Evolutionary conservation across 129 eudicot species (phyloP).

Genomic region (Chrysanthemum seticuspe): DNA sequence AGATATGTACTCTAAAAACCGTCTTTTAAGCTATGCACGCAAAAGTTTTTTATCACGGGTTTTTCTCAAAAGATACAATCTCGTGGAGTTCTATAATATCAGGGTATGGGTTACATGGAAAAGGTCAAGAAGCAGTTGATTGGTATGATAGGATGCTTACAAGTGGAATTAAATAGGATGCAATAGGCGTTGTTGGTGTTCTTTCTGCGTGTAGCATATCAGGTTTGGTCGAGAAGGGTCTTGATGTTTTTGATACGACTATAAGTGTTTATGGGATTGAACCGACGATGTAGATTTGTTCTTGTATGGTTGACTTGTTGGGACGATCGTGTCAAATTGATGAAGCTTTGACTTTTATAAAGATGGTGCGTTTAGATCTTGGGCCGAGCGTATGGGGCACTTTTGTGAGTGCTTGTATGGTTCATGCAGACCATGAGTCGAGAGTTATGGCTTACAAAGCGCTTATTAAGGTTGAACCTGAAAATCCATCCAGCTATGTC

Average conservation of each 20-base stretch:
- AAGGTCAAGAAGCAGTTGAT: slow-evolving; percentile 45
- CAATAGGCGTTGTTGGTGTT: not conserved
- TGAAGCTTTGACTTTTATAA: slow-evolving; percentile 52
- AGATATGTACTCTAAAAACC: slow-evolving; percentile 62
- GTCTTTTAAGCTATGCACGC: slow-evolving; percentile 48
- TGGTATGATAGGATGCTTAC: slow-evolving; percentile 55
- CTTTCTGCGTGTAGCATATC: slow-evolving; percentile 17
- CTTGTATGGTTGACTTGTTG: slow-evolving; percentile 72
- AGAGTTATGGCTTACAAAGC: slow-evolving; percentile 45
- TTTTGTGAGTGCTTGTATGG: slow-evolving; percentile 41
- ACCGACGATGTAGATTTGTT: slow-evolving; percentile 60
- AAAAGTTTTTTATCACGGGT: slow-evolving; percentile 44
- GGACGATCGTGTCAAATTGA: slow-evolving; percentile 46
- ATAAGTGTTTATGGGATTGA: slow-evolving; percentile 26
- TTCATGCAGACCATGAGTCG: slow-evolving; percentile 40
- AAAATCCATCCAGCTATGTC: slow-evolving; percentile 55
- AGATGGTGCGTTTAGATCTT: slow-evolving; percentile 45
- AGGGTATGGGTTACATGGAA: slow-evolving; percentile 67
- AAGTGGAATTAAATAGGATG: slow-evolving; percentile 46
- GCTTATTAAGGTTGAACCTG: slow-evolving; percentile 53
- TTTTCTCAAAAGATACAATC: slow-evolving; percentile 40
- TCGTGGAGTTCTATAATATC: slow-evolving; percentile 66
- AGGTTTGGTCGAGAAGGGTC: slow-evolving; percentile 11
- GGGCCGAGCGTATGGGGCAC: slow-evolving; percentile 59
- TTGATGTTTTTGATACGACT: slow-evolving; percentile 24